A percentile compares a stretch with the other conserved stretches of the same genome.
phyloP scores from a whole-genome alignment of 176 grass and related monocot species.

The Chloris gayana region DNA sequence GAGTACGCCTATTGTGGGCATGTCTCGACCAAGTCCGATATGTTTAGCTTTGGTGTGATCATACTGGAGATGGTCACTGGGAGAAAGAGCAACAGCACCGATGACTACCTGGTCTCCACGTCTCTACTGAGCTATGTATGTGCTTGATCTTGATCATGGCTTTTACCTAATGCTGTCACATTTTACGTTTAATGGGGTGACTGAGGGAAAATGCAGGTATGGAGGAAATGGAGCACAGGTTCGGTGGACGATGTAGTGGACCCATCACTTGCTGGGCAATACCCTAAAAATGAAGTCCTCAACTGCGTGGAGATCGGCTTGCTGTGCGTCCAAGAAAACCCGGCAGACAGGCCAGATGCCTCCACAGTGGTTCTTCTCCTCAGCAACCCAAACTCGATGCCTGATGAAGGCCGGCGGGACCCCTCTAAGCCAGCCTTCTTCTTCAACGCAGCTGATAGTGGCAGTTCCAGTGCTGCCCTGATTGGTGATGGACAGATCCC shows the following conservation, averaged over 20 bases:
- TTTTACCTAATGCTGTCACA: neutral
- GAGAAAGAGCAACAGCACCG: neutral
- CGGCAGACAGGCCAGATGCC: neutral
- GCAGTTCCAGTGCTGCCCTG: too few relatives aligned
- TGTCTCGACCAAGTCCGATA: conserved; percentile 36
- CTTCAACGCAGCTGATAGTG: neutral
- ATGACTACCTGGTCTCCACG: neutral
- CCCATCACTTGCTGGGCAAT: conserved; percentile 5
- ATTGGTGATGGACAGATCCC: neutral
- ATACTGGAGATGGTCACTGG: conserved; percentile 29
- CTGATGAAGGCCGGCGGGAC: neutral
- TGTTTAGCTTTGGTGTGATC: conserved; percentile 39
- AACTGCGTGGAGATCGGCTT: conserved; percentile 44
- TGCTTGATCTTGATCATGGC: neutral
- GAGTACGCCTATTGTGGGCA: conserved; percentile 28
- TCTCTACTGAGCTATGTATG: conserved; percentile 32
- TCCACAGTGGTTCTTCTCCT: conserved; percentile 37
- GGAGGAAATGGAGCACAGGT: conserved; percentile 35
- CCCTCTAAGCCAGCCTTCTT: conserved; percentile 39
- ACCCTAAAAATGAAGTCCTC: neutral
- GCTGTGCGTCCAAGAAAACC: conserved; percentile 40
- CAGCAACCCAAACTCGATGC: neutral
- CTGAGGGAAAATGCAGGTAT: conserved; percentile 10
- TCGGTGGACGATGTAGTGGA: conserved; percentile 25
- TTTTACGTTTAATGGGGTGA: too few relatives aligned